These are phyloP conservation scores for Talaromyces sp. DNA, from an alignment of 2,329 filamentous ascomycete species.

Conservation along the genomic window DNA sequence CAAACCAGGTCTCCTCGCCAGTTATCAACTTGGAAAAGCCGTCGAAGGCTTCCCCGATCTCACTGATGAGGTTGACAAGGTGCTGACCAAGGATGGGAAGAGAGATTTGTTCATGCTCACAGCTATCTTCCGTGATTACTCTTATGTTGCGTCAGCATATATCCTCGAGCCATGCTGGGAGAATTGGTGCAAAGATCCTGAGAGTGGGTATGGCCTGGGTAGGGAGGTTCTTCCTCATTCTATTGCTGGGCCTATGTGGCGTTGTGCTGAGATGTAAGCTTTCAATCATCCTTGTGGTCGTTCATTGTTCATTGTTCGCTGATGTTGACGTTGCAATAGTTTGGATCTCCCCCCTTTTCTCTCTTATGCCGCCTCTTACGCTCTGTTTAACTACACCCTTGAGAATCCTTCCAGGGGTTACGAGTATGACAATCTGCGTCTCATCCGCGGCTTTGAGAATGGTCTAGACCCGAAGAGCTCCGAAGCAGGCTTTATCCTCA, in stretches of 20 bases:
- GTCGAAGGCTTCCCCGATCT: conserved; percentile 78
- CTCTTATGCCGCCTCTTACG: conserved; percentile 69
- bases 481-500: conserved; percentile 93
- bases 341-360: conserved; percentile 85
- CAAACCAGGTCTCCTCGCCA: conserved; percentile 71
- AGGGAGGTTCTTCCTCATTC: conserved; percentile 68
- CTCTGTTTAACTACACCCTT: conserved; percentile 62
- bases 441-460: conserved; percentile 87
- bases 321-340: conserved; percentile 32
- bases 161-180: conserved; percentile 88
- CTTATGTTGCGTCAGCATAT: conserved; percentile 84
- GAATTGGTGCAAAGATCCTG: conserved; percentile 55
- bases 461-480: conserved; percentile 83
- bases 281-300: background rate
- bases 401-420: conserved; percentile 54
- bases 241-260: conserved; percentile 77
- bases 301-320: background rate
- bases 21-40: conserved; percentile 69
- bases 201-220: conserved; percentile 73
- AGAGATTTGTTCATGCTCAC: conserved; percentile 76
- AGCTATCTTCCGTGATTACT: conserved; percentile 86
- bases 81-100: conserved; percentile 48
- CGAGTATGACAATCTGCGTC: conserved; percentile 64
- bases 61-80: conserved; percentile 67
- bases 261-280: conserved; percentile 82